Evolutionary conservation across 345 rosid genomes (phyloP).

Genomic region (Bruguiera sexangula): DNA sequence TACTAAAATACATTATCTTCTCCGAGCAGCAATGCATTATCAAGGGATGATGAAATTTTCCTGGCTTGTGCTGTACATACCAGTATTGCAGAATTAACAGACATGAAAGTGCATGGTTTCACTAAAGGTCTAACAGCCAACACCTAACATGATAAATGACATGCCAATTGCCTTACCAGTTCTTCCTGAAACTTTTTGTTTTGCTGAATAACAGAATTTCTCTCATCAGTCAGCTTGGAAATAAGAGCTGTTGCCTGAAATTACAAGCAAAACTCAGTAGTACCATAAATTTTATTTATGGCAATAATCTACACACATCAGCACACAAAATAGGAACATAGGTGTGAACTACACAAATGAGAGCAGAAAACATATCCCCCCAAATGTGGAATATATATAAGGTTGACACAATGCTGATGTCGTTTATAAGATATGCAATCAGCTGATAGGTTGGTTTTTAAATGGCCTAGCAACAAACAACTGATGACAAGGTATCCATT

Average conservation of each 20-base stretch:
- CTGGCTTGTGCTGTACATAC: too few relatives aligned
- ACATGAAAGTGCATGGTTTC: background rate
- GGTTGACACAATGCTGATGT: background rate
- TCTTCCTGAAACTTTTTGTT: slow-evolving; percentile 57
- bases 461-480: background rate
- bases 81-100: background rate
- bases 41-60: too few relatives aligned
- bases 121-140: background rate
- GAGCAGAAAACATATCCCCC: background rate
- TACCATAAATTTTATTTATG: background rate
- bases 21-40: too few relatives aligned
- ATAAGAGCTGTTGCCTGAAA: slow-evolving; percentile 53
- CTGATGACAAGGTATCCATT: background rate
- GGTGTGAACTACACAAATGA: background rate
- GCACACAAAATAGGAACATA: background rate
- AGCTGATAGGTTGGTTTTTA: background rate
- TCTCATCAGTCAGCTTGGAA: slow-evolving; percentile 58
- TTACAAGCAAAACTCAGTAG: slow-evolving; percentile 9
- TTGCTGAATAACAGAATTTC: slow-evolving; percentile 44
- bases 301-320: background rate
- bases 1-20: too few relatives aligned
- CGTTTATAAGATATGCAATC: background rate
- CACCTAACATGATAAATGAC: background rate
- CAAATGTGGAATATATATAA: background rate
- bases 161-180: slow-evolving; percentile 41